Conservation (phyloP, 1,139 yeast genomes). For the Suhomyces ambrosiae region DNA sequence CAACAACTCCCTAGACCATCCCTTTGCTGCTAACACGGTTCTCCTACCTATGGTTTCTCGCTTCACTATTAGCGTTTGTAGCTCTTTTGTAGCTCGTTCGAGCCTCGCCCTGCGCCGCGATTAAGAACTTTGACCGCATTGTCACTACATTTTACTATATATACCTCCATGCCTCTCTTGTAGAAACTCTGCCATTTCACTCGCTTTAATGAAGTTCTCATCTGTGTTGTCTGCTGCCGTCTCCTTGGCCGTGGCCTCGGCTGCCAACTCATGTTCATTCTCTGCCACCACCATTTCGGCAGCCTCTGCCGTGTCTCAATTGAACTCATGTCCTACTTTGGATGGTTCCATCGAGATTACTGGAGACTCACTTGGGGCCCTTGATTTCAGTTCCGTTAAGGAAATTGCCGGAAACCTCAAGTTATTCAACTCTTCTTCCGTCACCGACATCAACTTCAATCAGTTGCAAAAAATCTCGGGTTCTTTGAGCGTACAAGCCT, state of each 20-base stretch:
- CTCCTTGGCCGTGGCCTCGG: constrained; percentile 21
- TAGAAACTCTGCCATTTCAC: constrained; percentile 1
- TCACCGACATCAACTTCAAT: constrained; percentile 37
- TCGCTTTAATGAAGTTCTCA: constrained; percentile 25
- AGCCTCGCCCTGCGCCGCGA: neutral
- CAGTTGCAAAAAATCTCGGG: constrained; percentile 39
- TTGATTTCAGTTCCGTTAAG: constrained; percentile 39
- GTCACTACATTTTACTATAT: constrained; percentile 3
- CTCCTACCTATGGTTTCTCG: no score
- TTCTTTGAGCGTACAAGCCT: constrained; percentile 38
- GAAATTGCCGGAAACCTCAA: constrained; percentile 38
- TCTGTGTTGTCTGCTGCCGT: constrained; percentile 15
- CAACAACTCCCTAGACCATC: no score
- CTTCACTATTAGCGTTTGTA: no score
- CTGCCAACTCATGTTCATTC: constrained; percentile 38
- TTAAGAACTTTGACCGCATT: constrained; percentile 8
- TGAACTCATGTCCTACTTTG: constrained; percentile 45
- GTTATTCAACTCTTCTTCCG: constrained; percentile 45
- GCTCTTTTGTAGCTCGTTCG: no score
- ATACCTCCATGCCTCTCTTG: constrained; percentile 2
- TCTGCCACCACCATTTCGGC: constrained; percentile 42
- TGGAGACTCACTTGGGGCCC: constrained; percentile 38
- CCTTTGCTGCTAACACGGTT: no score
- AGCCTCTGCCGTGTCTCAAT: constrained; percentile 36
- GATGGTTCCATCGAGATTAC: constrained; percentile 43